Conservation (phyloP, 2,329 filamentous ascomycete species). For the Epichloe sibirici region DNA sequence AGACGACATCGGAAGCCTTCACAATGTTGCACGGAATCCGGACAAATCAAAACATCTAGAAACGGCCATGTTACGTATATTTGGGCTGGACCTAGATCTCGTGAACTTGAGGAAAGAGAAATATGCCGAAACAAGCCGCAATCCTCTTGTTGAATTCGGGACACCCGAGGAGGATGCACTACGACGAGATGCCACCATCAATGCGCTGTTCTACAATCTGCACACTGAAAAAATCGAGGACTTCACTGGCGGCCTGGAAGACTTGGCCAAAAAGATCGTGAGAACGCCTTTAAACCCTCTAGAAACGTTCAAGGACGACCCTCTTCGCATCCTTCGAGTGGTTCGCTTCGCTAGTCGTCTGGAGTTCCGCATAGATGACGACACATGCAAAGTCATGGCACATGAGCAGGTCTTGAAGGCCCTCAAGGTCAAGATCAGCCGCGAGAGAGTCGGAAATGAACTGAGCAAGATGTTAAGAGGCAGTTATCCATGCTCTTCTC, state of each 20-base stretch:
- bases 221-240: slow-evolving; percentile 72
- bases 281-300: slow-evolving; percentile 77
- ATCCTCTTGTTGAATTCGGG: slow-evolving; percentile 54
- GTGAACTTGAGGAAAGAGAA: slow-evolving; percentile 91
- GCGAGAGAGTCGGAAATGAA: slow-evolving; percentile 79
- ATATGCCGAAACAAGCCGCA: slow-evolving; percentile 55
- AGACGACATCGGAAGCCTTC: slow-evolving; percentile 3
- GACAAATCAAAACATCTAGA: slow-evolving; percentile 10
- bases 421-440: slow-evolving; percentile 78
- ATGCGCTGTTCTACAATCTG: slow-evolving; percentile 92
- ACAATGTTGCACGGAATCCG: slow-evolving; percentile 8
- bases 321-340: slow-evolving; percentile 71
- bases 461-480: slow-evolving; percentile 80
- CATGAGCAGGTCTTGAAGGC: slow-evolving; percentile 66
- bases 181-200: slow-evolving; percentile 84
- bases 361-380: slow-evolving; percentile 61
- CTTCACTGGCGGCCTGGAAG: slow-evolving; percentile 65
- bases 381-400: slow-evolving; percentile 61
- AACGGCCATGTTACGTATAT: slow-evolving; percentile 8
- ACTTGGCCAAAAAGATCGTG: slow-evolving; percentile 62
- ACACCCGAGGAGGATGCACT: slow-evolving; percentile 82
- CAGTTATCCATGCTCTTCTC: slow-evolving; percentile 45
- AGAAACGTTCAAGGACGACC: slow-evolving; percentile 91
- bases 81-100: slow-evolving; percentile 44
- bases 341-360: slow-evolving; percentile 85